Evolutionary conservation across 2,329 filamentous ascomycete genomes (phyloP).

Genomic region (Corynespora cassiicola): DNA sequence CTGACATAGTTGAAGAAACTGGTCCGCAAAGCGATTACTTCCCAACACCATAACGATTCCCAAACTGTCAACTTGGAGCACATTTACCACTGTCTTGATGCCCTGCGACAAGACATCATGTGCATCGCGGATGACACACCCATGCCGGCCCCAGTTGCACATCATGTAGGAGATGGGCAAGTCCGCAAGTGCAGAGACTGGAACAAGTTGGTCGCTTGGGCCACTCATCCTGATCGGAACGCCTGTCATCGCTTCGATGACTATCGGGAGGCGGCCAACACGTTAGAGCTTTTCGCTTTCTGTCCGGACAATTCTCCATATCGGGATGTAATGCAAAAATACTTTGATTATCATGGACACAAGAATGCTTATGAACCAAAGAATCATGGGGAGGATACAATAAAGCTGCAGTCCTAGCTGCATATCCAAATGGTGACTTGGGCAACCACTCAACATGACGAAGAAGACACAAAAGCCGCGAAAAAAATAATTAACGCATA

Average conservation of each 20-base stretch:
- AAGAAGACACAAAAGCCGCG: too few relatives aligned
- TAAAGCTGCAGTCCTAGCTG: too few relatives aligned
- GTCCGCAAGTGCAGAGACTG: conserved; percentile 40
- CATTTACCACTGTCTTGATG: conserved; percentile 41
- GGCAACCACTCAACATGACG: too few relatives aligned
- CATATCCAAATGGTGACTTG: too few relatives aligned
- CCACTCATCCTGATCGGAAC: conserved; percentile 35
- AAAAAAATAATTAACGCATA: too few relatives aligned
- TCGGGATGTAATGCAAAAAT: conserved; percentile 31
- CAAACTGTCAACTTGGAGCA: conserved; percentile 33
- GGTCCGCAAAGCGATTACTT: conserved; percentile 39
- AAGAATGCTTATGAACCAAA: conserved; percentile 37
- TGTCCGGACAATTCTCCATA: conserved; percentile 40
- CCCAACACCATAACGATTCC: conserved; percentile 30
- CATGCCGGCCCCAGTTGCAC: conserved; percentile 33
- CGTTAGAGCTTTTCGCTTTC: conserved; percentile 41
- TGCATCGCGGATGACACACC: conserved; percentile 44
- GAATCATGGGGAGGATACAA: conserved; percentile 16
- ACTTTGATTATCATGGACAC: conserved; percentile 42
- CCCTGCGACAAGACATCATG: conserved; percentile 42
- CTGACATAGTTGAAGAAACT: conserved; percentile 30
- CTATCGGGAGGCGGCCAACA: conserved; percentile 43
- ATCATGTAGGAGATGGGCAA: conserved; percentile 35
- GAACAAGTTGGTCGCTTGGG: conserved; percentile 39
- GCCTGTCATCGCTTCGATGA: conserved; percentile 43